Conservation (phyloP, 805 yeast genomes). For the Wickerhamiella spandovensis region DNA sequence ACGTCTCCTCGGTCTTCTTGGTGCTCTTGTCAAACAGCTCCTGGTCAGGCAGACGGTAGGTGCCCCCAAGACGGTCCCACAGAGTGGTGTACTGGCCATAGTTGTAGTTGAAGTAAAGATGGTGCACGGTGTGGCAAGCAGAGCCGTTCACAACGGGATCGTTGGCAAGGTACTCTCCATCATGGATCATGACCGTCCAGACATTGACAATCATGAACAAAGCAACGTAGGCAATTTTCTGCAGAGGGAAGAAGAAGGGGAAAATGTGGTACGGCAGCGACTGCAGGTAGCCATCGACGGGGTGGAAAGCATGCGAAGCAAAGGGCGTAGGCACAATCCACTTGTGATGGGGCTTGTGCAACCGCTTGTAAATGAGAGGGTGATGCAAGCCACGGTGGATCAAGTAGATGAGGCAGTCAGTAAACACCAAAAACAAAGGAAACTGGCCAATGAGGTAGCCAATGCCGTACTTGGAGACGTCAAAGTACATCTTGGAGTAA, state of each 20-base stretch:
- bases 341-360: slow-evolving; percentile 97
- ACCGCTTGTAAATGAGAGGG: slow-evolving; percentile 70
- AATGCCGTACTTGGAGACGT: slow-evolving; percentile 52
- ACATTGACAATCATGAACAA: slow-evolving; percentile 86
- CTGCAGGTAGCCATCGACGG: slow-evolving; percentile 90
- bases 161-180: slow-evolving; percentile 87
- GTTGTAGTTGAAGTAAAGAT: slow-evolving; percentile 91
- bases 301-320: slow-evolving; percentile 98
- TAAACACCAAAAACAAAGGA: slow-evolving; percentile 75
- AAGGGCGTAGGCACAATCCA: slow-evolving; percentile 98
- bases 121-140: slow-evolving; percentile 96
- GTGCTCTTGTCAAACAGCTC: slow-evolving; percentile 58
- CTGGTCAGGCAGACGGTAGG: slow-evolving; percentile 85
- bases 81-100: slow-evolving; percentile 96
- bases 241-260: slow-evolving; percentile 86
- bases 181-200: slow-evolving; percentile 98
- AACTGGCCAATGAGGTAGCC: slow-evolving; percentile 55
- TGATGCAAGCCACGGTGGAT: slow-evolving; percentile 90
- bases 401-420: slow-evolving; percentile 84
- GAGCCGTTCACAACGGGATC: slow-evolving; percentile 94
- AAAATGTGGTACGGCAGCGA: slow-evolving; percentile 85
- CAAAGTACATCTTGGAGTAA: slow-evolving; percentile 62
- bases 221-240: slow-evolving; percentile 68
- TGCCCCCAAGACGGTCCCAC: slow-evolving; percentile 94
- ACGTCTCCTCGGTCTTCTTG: slow-evolving; percentile 44